Conservation (phyloP, 164 flowering plant genomes). For the Echeveria elegans region DNA sequence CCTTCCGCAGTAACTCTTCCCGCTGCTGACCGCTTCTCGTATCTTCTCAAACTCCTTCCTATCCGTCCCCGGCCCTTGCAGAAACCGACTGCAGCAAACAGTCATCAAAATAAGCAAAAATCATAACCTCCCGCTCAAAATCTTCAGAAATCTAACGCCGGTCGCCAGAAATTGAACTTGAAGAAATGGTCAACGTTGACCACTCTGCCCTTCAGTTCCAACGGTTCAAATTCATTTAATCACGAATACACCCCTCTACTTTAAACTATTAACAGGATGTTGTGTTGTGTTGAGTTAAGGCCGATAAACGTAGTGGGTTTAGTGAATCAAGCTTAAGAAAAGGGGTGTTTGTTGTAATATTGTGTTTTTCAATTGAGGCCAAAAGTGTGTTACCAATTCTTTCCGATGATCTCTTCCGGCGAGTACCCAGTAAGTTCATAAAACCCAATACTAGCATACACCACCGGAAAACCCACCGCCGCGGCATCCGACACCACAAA, state of each 20-base stretch:
- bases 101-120: not conserved
- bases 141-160: not conserved
- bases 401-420: constrained; percentile 72
- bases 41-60: constrained; percentile 65
- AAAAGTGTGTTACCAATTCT: constrained; percentile 67
- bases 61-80: constrained; percentile 88
- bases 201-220: not conserved
- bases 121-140: not conserved
- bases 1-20: constrained; percentile 82
- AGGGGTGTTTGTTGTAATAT: too few species aligned
- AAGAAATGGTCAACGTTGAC: not conserved
- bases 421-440: constrained; percentile 85
- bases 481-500: constrained; percentile 98
- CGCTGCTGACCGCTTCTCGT: constrained; percentile 47
- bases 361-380: not conserved
- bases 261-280: too few species aligned
- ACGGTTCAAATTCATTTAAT: not conserved
- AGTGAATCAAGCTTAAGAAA: too few species aligned
- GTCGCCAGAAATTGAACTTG: too few species aligned
- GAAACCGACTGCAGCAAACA: constrained; percentile 68
- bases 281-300: too few species aligned
- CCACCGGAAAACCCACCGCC: constrained; percentile 71
- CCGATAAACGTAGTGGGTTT: too few species aligned
- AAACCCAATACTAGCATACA: constrained; percentile 91
- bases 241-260: not conserved